A percentile compares a stretch with the other conserved stretches of the same genome.
Conservation (phyloP, 2,329 filamentous ascomycete species). For the Colletotrichum trifolii region DNA sequence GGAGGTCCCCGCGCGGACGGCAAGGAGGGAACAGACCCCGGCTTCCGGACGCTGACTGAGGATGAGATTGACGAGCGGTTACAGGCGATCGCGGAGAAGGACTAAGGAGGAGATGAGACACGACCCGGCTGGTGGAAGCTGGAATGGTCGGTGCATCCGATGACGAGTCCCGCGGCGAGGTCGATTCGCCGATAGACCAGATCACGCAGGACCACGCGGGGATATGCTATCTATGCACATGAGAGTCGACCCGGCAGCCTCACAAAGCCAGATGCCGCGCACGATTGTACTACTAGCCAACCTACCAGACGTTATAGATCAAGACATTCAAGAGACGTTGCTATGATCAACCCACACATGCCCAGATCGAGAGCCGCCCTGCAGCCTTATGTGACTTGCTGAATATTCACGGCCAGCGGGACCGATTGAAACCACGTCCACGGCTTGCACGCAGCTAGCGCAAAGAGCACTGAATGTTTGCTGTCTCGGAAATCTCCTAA, state of each 20-base stretch:
- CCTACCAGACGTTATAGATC: conserved; percentile 41
- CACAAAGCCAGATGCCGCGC: conserved; percentile 25
- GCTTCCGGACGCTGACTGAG: conserved; percentile 90
- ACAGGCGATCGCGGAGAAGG: conserved; percentile 98
- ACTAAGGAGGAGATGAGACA: conserved; percentile 66
- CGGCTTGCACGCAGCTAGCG: conserved; percentile 22
- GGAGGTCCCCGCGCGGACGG: conserved; percentile 87
- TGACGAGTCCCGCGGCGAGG: conserved; percentile 20
- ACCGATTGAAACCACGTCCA: conserved; percentile 6
- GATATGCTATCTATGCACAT: conserved; percentile 8
- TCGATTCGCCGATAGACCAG: conserved; percentile 21
- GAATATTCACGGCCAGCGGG: conserved; percentile 26
- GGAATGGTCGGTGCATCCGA: conserved; percentile 23
- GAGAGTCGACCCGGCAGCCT: conserved; percentile 22
- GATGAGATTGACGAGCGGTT: conserved; percentile 98
- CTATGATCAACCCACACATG: conserved; percentile 25
- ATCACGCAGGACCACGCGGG: conserved; percentile 23
- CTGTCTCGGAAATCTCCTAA: conserved; percentile 5
- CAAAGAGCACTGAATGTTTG: conserved; percentile 7
- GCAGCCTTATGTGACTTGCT: conserved; percentile 37
- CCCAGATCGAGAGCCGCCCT: not conserved
- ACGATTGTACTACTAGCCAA: conserved; percentile 38
- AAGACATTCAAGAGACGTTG: conserved; percentile 38
- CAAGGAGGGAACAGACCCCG: conserved; percentile 80
- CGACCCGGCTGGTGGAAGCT: conserved; percentile 25